Conservation (phyloP, 495 filamentous ascomycete genomes). For the Daldinia vernicosa region DNA sequence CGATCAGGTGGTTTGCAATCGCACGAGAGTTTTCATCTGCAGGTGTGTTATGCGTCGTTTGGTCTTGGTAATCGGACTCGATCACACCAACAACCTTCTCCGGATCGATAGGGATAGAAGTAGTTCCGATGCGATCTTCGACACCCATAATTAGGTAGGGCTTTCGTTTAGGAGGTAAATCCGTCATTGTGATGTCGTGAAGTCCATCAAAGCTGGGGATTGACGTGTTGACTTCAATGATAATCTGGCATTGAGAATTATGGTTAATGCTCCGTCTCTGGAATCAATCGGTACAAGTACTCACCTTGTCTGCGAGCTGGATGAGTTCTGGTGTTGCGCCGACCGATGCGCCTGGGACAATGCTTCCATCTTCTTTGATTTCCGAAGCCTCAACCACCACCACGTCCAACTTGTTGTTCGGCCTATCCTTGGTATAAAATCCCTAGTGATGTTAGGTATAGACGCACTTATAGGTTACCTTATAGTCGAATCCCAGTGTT, state of each 20-base stretch:
- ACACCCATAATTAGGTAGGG: slow-evolving; percentile 85
- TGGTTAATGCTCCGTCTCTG: not conserved
- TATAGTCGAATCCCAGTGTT: not conserved
- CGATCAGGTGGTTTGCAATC: slow-evolving; percentile 84
- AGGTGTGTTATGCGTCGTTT: slow-evolving; percentile 78
- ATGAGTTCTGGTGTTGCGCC: slow-evolving; percentile 87
- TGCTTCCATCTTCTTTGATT: slow-evolving; percentile 92
- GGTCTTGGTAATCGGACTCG: slow-evolving; percentile 84
- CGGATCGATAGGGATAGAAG: slow-evolving; percentile 86
- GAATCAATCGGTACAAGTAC: slow-evolving; percentile 1
- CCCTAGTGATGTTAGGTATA: slow-evolving; percentile 57
- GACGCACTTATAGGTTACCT: slow-evolving; percentile 12
- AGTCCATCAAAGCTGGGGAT: slow-evolving; percentile 87
- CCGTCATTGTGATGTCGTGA: slow-evolving; percentile 90
- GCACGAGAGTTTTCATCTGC: slow-evolving; percentile 75
- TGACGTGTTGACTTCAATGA: slow-evolving; percentile 92
- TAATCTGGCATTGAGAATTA: slow-evolving; percentile 61
- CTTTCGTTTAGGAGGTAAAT: slow-evolving; percentile 81
- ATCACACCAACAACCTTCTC: slow-evolving; percentile 89
- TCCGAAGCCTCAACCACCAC: slow-evolving; percentile 87
- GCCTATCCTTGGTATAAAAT: slow-evolving; percentile 81
- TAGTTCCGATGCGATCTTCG: slow-evolving; percentile 82
- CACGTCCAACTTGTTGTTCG: slow-evolving; percentile 78
- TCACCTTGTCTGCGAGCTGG: slow-evolving; percentile 84
- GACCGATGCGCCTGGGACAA: slow-evolving; percentile 87